Base-by-base conservation (phyloP, 2,329 filamentous ascomycete species). In the Colletotrichum sp. region DNA sequence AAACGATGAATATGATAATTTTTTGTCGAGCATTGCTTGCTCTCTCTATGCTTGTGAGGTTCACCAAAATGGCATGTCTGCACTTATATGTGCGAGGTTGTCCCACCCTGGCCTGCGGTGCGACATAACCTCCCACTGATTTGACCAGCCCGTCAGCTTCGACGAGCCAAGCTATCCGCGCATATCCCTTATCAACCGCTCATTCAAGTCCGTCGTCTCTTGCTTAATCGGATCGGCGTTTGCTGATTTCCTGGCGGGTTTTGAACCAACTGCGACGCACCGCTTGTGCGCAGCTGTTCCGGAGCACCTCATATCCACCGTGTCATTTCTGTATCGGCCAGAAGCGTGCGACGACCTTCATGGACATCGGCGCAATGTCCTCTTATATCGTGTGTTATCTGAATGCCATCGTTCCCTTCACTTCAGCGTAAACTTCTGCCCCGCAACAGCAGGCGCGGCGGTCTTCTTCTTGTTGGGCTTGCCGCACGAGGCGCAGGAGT, bases 401-500 rank as follows among this genome's bases (percentile, higher is more conserved):
- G n/a, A 24, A 24, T 34, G n/a, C 24, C 58, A 34, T 38, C 3
- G 1, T 24, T 16, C 69, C 43, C 65, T 43, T 87, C 82, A 93
- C 80, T 92, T 92, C 72, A 91, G 76, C 3, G 89, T 91, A 77
- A 91, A 92, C 78, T 92, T 93, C 79, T 92, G 89, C 2, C 89
- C 90, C 59, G 88, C 84, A 13, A 93, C 85, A 6, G 88, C 83
- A 7, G 90, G 90, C 9, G 87, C 89, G 12, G 86, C 84, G 7
- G 84, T 79, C 55, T 86, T 88, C 74, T 87, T 87, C 33, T 87
- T 87, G 77, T 89, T 89, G 13, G 87, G 83, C 80, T 92, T 93
- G 51, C 91, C 91, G 78, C 91, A 93, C 83, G 92, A 90, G 21
- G 90, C 86, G 79, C 91, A 93, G 5, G 87, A 84, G 79, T 93